Percentiles rank a stretch among this genome's conserved stretches.
phyloP scores from a whole-genome alignment of 805 yeast genomes.

The Candida schatavii region DNA sequence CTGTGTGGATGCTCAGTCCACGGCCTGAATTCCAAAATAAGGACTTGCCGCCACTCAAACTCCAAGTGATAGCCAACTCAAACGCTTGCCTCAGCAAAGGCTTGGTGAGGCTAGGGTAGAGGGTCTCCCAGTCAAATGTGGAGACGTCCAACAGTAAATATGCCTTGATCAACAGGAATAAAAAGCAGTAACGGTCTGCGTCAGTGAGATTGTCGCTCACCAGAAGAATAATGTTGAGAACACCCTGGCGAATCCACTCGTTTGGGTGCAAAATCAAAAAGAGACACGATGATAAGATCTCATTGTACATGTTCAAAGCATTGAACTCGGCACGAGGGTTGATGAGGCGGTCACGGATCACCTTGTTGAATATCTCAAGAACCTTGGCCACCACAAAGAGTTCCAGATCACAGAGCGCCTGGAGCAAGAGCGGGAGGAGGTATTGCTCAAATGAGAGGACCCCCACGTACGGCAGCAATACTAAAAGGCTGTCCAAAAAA shows the following conservation, averaged over 20 bases:
- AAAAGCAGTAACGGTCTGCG: constrained; percentile 80
- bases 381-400: constrained; percentile 76
- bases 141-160: constrained; percentile 75
- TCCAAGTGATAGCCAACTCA: constrained; percentile 69
- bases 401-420: constrained; percentile 80
- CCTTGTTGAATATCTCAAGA: constrained; percentile 39
- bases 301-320: constrained; percentile 36
- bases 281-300: constrained; percentile 32
- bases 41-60: constrained; percentile 56
- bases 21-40: constrained; percentile 91
- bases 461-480: constrained; percentile 79
- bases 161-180: constrained; percentile 77
- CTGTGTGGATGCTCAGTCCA: constrained; percentile 17
- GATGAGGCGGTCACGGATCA: constrained; percentile 30
- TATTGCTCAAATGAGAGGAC: constrained; percentile 81
- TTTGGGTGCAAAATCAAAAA: constrained; percentile 81
- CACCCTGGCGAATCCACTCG: constrained; percentile 74
- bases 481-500: constrained; percentile 68
- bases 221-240: constrained; percentile 57
- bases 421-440: constrained; percentile 78
- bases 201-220: constrained; percentile 60
- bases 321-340: constrained; percentile 36
- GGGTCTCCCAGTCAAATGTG: constrained; percentile 60
- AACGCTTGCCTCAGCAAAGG: constrained; percentile 68
- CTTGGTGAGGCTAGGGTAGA: constrained; percentile 64